These are phyloP conservation scores for Silene conica DNA, from an alignment of 148 eudicot genomes.

Conservation along the genomic window DNA sequence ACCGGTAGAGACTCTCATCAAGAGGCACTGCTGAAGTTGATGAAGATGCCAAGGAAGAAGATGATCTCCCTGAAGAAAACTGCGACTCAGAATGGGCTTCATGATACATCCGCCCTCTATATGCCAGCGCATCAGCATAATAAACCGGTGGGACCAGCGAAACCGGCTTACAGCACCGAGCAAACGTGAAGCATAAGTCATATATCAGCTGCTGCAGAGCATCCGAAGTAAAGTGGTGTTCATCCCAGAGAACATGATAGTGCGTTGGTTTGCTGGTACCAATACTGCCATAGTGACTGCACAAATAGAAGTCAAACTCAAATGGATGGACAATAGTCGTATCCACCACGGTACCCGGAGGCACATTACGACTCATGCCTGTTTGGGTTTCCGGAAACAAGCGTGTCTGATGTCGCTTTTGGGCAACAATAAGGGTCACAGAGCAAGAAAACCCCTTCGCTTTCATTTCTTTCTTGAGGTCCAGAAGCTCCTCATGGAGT, in stretches of 20 bases:
- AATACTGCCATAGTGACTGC: constrained; percentile 60
- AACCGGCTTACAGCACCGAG: constrained; percentile 45
- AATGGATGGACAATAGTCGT: constrained; percentile 75
- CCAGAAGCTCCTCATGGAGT: constrained; percentile 32
- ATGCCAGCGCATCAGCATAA: constrained; percentile 80
- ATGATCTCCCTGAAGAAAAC: constrained; percentile 12
- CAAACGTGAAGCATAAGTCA: constrained; percentile 80
- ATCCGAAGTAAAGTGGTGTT: constrained; percentile 77
- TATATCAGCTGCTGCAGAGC: constrained; percentile 70
- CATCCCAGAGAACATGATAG: constrained; percentile 92
- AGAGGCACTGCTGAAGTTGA: constrained; percentile 22
- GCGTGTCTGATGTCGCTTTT: constrained; percentile 83
- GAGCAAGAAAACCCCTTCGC: constrained; percentile 47
- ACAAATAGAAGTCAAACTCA: constrained; percentile 75
- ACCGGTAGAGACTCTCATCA: constrained; percentile 27
- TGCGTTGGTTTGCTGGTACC: constrained; percentile 92
- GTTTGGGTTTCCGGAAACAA: constrained; percentile 59
- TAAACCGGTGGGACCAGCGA: constrained; percentile 78
- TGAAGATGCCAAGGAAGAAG: constrained; percentile 18
- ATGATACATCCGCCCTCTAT: constrained; percentile 64
- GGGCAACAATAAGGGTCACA: constrained; percentile 81
- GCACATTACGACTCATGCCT: constrained; percentile 49
- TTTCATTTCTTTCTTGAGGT: constrained; percentile 11
- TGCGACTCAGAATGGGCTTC: constrained; percentile 13
- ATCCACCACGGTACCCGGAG: constrained; percentile 78